Base-by-base conservation (phyloP, 768 basidiomycete species). In the Ephemerocybe angulata region DNA sequence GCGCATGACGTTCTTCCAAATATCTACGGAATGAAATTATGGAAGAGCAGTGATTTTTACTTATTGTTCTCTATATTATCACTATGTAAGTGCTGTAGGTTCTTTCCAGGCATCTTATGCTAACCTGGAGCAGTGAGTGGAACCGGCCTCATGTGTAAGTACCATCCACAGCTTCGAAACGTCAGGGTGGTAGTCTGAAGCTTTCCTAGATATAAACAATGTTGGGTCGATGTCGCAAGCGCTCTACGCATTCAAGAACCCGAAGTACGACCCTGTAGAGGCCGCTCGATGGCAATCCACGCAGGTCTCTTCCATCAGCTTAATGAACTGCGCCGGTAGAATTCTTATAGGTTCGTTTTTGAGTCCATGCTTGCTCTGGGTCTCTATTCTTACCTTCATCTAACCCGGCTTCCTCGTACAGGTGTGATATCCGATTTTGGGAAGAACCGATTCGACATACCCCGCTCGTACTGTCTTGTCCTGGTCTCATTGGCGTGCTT, bases 321-420 rank as follows among this genome's bases (percentile, higher is more conserved):
- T 95, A 24, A 86, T 84, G 70, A 97, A 92, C 65, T 96, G 86
- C 54, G 61, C 76, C 1, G 93, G 93, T 1, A 83, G 94, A 37
- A 80, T 95, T 43, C 55, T 84, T 25, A 85, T 93, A 17, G 92
- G 90, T 90, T 42, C 53, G 65, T 53, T 22, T 35, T 50, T 24
- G 50, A 17, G 33, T 29, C 21, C 3, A 22, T 46, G 25, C 24
- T 56, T 28, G 19, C 40, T 47, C 38, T 38, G 15, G 6, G 42
- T 35, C 22, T 44, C 22, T 27, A 27, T 40, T 17, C n/a, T 27
- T 33, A 15, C 19, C n/a, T n/a, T 53, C 21, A 27, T 8, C 17
- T 10, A 42, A 22, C 2, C 49, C 40, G 27, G 8, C 25, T 11
- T 27, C 22, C 43, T 17, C 4, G 27, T 43, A 3, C 60, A 86